phyloP scores from a whole-genome alignment of 208 protist species.

The Wallacemonas sp. region DNA sequence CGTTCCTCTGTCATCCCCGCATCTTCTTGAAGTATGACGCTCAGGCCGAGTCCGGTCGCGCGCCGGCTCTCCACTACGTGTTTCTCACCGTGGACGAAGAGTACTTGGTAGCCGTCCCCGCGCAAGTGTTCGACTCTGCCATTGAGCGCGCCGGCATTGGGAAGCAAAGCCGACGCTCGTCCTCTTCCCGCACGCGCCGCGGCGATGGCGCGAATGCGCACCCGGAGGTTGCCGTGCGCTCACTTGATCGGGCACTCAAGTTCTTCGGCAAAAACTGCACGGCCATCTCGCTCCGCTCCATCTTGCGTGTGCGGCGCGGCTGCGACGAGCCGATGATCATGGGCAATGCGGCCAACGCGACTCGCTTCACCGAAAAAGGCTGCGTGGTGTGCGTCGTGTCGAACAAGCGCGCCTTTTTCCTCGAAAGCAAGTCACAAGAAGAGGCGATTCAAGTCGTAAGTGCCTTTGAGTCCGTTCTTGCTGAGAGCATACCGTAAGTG shows the following conservation, averaged over 20 bases:
- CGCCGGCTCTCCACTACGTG: constrained; percentile 29
- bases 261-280: constrained; percentile 49
- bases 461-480: not conserved
- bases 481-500: not conserved
- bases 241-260: constrained; percentile 24
- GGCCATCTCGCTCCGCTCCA: constrained; percentile 32
- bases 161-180: not conserved
- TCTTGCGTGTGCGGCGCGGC: constrained; percentile 50
- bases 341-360: constrained; percentile 16
- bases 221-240: constrained; percentile 27
- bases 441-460: constrained; percentile 41
- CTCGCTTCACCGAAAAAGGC: constrained; percentile 33
- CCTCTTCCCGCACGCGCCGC: not conserved
- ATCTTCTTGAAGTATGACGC: constrained; percentile 47
- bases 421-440: constrained; percentile 37
- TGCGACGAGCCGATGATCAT: constrained; percentile 42
- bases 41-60: not conserved
- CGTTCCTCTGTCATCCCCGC: constrained; percentile 36
- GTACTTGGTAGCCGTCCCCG: constrained; percentile 49
- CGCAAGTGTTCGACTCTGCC: constrained; percentile 24
- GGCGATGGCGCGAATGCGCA: constrained; percentile 10
- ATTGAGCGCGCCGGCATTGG: constrained; percentile 8
- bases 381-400: constrained; percentile 51
- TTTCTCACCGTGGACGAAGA: constrained; percentile 53
- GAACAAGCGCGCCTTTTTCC: constrained; percentile 50